phyloP scores from a whole-genome alignment of 2,329 filamentous ascomycete species.

The Daldinia eschscholtzii region DNA sequence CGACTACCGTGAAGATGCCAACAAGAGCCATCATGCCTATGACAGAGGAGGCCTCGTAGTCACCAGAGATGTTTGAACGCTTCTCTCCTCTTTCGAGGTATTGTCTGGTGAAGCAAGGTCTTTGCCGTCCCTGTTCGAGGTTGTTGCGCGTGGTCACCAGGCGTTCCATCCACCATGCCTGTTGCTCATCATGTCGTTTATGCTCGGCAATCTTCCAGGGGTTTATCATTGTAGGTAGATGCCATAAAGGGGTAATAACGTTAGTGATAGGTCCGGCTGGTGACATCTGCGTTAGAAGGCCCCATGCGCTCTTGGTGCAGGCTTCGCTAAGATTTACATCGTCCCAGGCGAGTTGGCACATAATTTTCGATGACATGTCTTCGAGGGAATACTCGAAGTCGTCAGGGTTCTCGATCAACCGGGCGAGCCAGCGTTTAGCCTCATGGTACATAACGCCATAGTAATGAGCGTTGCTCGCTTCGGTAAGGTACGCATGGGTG shows the following conservation, averaged over 20 bases:
- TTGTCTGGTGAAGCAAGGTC: conserved; percentile 58
- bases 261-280: conserved; percentile 70
- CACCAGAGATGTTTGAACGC: conserved; percentile 49
- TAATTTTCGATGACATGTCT: conserved; percentile 70
- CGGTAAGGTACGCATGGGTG: conserved; percentile 64
- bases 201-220: conserved; percentile 67
- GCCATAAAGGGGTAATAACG: conserved; percentile 66
- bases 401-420: conserved; percentile 63
- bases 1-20: conserved; percentile 55
- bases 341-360: conserved; percentile 67
- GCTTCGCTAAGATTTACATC: conserved; percentile 62
- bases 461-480: conserved; percentile 53
- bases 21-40: conserved; percentile 56
- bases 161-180: conserved; percentile 65
- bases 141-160: conserved; percentile 55
- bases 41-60: conserved; percentile 52
- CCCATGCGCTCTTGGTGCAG: conserved; percentile 66
- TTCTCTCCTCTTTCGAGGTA: conserved; percentile 56
- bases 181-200: conserved; percentile 66
- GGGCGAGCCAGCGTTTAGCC: conserved; percentile 65
- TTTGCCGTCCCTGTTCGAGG: conserved; percentile 57
- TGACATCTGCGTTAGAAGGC: conserved; percentile 69
- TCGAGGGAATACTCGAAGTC: conserved; percentile 64
- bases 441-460: conserved; percentile 63
- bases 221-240: conserved; percentile 63